Evolutionary conservation across 768 basidiomycete species (phyloP).

Genomic region (Naganishia friedmannii): DNA sequence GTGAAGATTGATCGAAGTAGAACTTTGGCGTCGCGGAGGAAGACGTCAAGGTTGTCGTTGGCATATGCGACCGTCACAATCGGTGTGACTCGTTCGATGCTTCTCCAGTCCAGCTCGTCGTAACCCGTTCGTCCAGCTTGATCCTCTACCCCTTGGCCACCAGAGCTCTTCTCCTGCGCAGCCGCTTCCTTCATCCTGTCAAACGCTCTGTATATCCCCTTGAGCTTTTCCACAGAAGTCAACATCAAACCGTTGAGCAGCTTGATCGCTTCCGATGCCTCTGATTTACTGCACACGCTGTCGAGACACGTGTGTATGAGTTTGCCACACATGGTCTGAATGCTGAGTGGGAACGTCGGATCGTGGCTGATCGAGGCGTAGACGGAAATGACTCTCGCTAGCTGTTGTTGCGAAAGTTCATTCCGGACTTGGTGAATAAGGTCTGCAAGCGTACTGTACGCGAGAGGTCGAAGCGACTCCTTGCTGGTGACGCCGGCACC

Average conservation of each 20-base stretch:
- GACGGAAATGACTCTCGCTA: conserved; percentile 72
- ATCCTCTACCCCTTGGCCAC: conserved; percentile 35
- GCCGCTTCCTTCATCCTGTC: conserved; percentile 43
- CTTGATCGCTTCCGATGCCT: conserved; percentile 64
- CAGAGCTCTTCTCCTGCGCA: conserved; percentile 48
- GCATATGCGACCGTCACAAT: conserved; percentile 73
- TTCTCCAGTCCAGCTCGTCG: conserved; percentile 58
- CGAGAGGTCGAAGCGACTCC: conserved; percentile 76
- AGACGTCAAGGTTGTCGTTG: conserved; percentile 75
- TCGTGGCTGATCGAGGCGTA: conserved; percentile 89
- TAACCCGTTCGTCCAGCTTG: conserved; percentile 30
- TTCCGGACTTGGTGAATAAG: conserved; percentile 84
- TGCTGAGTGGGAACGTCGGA: conserved; percentile 69
- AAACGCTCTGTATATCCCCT: conserved; percentile 62
- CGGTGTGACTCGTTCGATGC: conserved; percentile 82
- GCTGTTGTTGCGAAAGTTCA: conserved; percentile 72
- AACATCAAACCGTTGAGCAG: conserved; percentile 75
- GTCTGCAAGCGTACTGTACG: conserved; percentile 86
- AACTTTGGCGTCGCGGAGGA: conserved; percentile 72
- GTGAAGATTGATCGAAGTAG: conserved; percentile 85
- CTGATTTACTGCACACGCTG: conserved; percentile 71
- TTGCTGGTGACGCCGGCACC: conserved; percentile 78
- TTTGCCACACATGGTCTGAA: conserved; percentile 88
- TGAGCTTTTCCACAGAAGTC: conserved; percentile 77
- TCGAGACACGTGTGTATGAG: conserved; percentile 88